These are phyloP conservation scores for Nakazawaea siamensis DNA, from an alignment of 805 yeast genomes.

Conservation along the genomic window DNA sequence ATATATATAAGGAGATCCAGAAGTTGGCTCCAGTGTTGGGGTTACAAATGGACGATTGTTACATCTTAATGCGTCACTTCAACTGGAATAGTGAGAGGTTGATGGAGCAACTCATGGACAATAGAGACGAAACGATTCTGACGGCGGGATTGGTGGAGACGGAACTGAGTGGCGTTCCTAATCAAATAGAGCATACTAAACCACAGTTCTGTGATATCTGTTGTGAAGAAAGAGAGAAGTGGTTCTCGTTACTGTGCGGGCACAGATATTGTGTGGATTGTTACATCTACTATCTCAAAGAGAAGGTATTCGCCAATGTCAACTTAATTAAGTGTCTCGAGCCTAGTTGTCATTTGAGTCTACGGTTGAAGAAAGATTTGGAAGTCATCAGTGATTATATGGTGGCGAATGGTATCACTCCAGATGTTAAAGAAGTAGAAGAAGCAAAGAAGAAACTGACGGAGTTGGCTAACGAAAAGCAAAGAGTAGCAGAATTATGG, in stretches of 20 bases:
- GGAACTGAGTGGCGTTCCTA: background rate
- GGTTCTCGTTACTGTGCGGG: conserved; percentile 53
- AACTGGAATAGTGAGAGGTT: conserved; percentile 54
- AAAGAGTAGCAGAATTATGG: conserved; percentile 15
- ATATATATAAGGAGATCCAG: conserved; percentile 16
- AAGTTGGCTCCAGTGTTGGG: conserved; percentile 29
- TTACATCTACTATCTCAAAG: conserved; percentile 50
- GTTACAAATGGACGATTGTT: conserved; percentile 28
- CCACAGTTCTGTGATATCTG: conserved; percentile 58
- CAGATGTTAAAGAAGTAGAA: conserved; percentile 10
- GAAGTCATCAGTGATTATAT: conserved; percentile 20
- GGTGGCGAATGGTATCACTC: conserved; percentile 5
- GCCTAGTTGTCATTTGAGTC: conserved; percentile 36
- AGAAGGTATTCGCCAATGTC: conserved; percentile 31
- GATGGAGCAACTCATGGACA: conserved; percentile 45
- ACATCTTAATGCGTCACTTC: conserved; percentile 36
- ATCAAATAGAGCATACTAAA: background rate
- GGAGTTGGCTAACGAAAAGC: conserved; percentile 9
- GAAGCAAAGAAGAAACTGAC: conserved; percentile 10
- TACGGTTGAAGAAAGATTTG: conserved; percentile 33
- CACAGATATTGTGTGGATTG: conserved; percentile 70
- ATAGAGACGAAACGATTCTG: conserved; percentile 21
- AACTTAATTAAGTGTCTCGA: conserved; percentile 59
- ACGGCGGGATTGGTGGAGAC: conserved; percentile 18
- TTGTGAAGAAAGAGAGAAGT: conserved; percentile 42